Percentiles rank a stretch among this genome's conserved stretches.
phyloP scores from a whole-genome alignment of 2,329 filamentous ascomycete species.

The Pseudogymnoascus sp. region DNA sequence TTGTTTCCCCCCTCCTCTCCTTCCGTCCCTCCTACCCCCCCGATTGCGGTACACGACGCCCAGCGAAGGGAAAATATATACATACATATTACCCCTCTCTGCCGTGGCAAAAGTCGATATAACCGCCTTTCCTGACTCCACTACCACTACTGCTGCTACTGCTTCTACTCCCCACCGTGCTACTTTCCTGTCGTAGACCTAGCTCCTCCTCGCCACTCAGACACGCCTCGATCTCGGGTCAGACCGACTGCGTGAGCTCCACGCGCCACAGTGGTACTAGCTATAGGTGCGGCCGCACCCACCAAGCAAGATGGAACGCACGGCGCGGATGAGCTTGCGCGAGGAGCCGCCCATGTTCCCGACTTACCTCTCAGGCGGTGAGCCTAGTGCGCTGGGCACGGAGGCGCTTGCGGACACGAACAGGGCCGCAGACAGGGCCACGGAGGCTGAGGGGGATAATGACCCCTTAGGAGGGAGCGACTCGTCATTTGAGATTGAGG shows the following conservation, averaged over 20 bases:
- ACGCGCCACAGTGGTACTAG: neutral
- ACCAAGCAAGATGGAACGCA: neutral
- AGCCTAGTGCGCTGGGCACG: neutral
- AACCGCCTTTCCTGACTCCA: neutral
- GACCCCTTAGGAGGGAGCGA: neutral
- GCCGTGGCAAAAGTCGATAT: neutral
- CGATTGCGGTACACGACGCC: neutral
- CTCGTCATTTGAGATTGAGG: neutral
- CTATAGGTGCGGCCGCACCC: neutral
- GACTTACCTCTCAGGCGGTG: neutral
- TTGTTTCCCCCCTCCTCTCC: neutral
- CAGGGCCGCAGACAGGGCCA: neutral
- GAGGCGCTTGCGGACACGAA: neutral
- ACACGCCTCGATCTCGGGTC: neutral
- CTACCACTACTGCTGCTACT: neutral
- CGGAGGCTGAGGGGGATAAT: neutral
- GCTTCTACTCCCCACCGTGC: neutral
- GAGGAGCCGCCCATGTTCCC: slow-evolving; percentile 2
- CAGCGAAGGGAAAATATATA: neutral
- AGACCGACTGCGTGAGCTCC: neutral
- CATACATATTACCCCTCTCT: neutral
- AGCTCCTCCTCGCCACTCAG: neutral
- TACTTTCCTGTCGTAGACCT: neutral
- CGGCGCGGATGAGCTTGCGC: neutral
- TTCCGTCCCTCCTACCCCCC: neutral